A percentile compares a stretch with the other conserved stretches of the same genome.
Conservation (phyloP, 495 filamentous ascomycete genomes). For the Penicillium odoratum region DNA sequence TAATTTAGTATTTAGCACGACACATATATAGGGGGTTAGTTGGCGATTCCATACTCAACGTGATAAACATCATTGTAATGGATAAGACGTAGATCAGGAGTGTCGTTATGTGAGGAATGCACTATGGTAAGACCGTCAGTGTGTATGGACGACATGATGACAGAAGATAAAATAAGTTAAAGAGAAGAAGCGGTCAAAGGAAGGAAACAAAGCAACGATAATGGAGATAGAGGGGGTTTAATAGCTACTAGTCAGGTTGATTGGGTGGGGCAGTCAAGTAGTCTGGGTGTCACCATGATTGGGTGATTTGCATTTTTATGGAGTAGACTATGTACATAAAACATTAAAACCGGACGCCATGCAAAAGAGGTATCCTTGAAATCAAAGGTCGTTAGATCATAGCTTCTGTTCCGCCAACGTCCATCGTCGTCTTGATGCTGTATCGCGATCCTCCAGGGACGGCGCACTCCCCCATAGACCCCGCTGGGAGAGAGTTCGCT, state of each 20-base stretch:
- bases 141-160: constrained; percentile 30
- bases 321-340: neutral
- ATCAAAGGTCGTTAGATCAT: constrained; percentile 15
- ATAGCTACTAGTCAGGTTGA: too few species aligned
- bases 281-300: constrained; percentile 12
- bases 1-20: constrained; percentile 4
- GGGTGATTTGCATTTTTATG: neutral
- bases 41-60: constrained; percentile 56
- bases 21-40: neutral
- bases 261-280: constrained; percentile 3
- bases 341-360: constrained; percentile 22
- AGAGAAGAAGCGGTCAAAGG: too few species aligned
- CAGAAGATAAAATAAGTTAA: neutral
- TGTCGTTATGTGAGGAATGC: constrained; percentile 21
- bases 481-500: constrained; percentile 38
- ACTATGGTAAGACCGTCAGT: constrained; percentile 31
- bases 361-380: constrained; percentile 27
- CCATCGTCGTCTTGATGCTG: constrained; percentile 41
- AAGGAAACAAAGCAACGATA: too few species aligned
- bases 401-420: constrained; percentile 44
- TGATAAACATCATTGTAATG: constrained; percentile 97
- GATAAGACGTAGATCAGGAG: constrained; percentile 73
- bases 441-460: constrained; percentile 35
- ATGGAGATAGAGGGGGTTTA: too few species aligned
- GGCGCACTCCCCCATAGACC: constrained; percentile 46